These are phyloP conservation scores for Phyllosticta citrichinensis DNA, from an alignment of 2,329 filamentous ascomycete species.

Conservation along the genomic window DNA sequence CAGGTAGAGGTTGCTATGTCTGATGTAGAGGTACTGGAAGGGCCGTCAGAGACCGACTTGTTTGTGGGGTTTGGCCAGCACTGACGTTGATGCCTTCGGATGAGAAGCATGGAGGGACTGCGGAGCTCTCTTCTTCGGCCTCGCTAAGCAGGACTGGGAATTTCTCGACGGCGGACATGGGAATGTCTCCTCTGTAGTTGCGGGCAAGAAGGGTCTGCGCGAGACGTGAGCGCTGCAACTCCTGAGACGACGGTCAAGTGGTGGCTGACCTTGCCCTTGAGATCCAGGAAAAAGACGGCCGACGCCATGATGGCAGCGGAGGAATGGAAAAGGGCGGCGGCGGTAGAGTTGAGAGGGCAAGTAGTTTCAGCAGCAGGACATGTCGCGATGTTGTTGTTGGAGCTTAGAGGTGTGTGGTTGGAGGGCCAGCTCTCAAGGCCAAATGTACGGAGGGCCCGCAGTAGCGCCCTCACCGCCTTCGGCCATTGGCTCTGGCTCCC, in stretches of 20 bases:
- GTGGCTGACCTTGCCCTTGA: conserved; percentile 88
- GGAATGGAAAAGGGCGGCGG: not conserved
- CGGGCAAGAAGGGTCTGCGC: conserved; percentile 86
- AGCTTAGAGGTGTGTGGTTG: not conserved
- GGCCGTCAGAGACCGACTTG: not conserved
- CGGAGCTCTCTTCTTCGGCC: conserved; percentile 97
- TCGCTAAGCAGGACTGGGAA: conserved; percentile 93
- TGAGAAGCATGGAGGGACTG: conserved; percentile 94
- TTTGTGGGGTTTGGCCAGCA: conserved; percentile 16
- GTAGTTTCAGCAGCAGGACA: conserved; percentile 1
- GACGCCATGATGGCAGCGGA: conserved; percentile 66
- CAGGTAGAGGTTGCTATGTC: conserved; percentile 97
- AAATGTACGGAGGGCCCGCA: conserved; percentile 7
- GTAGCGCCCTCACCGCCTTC: not conserved
- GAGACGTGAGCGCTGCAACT: conserved; percentile 16
- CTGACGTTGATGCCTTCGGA: conserved; percentile 95
- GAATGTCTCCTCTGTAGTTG: conserved; percentile 97
- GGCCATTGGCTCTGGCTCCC: not conserved
- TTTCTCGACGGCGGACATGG: conserved; percentile 98
- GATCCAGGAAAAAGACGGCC: conserved; percentile 93
- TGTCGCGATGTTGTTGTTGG: conserved; percentile 1
- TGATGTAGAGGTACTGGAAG: conserved; percentile 87
- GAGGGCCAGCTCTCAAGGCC: conserved; percentile 7
- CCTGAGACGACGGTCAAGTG: conserved; percentile 13
- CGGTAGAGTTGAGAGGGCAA: not conserved